Evolutionary conservation across 208 protist species (phyloP).

Genomic region (Borovskyia barvae): DNA sequence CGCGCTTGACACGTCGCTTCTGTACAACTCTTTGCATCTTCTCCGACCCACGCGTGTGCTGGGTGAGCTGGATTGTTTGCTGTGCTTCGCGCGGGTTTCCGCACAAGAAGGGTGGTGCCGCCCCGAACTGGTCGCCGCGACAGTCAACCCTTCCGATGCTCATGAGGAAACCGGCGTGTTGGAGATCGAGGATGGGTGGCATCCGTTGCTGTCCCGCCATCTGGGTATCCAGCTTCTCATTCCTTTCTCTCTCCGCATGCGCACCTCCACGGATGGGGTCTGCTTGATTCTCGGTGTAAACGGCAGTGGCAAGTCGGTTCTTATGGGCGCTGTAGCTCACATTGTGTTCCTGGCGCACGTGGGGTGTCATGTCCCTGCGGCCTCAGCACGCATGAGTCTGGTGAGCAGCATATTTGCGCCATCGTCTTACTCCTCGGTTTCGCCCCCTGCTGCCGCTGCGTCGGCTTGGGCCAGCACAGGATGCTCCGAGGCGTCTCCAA

Average conservation of each 20-base stretch:
- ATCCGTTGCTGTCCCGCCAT: slow-evolving; percentile 61
- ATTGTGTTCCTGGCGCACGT: slow-evolving; percentile 93
- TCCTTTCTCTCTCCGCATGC: slow-evolving; percentile 53
- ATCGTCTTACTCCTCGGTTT: slow-evolving; percentile 2
- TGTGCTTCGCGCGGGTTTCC: slow-evolving; percentile 64
- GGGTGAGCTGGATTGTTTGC: slow-evolving; percentile 77
- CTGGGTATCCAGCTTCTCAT: slow-evolving; percentile 33
- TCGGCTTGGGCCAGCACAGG: not conserved
- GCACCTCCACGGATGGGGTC: slow-evolving; percentile 32
- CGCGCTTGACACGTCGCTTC: slow-evolving; percentile 55
- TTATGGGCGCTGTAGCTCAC: slow-evolving; percentile 90
- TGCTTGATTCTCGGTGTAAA: slow-evolving; percentile 85
- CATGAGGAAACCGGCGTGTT: slow-evolving; percentile 31
- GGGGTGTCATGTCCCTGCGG: slow-evolving; percentile 92
- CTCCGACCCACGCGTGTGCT: slow-evolving; percentile 45
- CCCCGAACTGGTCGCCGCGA: slow-evolving; percentile 27
- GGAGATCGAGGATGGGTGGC: slow-evolving; percentile 60
- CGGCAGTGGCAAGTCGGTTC: slow-evolving; percentile 91
- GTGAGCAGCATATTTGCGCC: slow-evolving; percentile 51
- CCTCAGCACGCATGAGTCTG: slow-evolving; percentile 41
- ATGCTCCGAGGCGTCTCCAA: slow-evolving; percentile 1
- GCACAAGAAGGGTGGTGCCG: slow-evolving; percentile 65
- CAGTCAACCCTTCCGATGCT: not conserved
- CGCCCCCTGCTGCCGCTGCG: not conserved
- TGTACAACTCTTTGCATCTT: slow-evolving; percentile 60